These are phyloP conservation scores for Fusarium begoniae DNA, from an alignment of 2,329 filamentous ascomycete genomes.

Conservation along the genomic window DNA sequence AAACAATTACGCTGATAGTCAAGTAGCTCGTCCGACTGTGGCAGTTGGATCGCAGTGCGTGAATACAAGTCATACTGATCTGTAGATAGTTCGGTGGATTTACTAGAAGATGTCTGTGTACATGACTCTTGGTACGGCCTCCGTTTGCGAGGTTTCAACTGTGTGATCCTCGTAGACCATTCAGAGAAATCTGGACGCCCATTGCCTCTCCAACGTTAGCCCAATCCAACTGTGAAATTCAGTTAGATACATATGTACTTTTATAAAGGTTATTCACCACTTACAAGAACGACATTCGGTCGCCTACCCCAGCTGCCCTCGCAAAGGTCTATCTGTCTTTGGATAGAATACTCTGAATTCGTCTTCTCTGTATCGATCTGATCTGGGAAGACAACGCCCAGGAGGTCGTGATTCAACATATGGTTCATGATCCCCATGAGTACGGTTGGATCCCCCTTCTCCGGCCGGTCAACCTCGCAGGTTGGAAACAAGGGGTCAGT, in stretches of 20 bases:
- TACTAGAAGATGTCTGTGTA: not conserved
- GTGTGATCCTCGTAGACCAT: slow-evolving; percentile 43
- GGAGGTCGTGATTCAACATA: slow-evolving; percentile 44
- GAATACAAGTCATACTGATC: not conserved
- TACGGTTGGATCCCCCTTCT: slow-evolving; percentile 36
- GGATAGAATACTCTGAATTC: slow-evolving; percentile 47
- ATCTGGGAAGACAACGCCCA: slow-evolving; percentile 46
- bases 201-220: slow-evolving; percentile 53
- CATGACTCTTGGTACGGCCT: not conserved
- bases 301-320: slow-evolving; percentile 27
- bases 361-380: slow-evolving; percentile 43
- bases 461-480: slow-evolving; percentile 72
- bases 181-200: slow-evolving; percentile 50
- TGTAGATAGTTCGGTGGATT: not conserved
- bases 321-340: slow-evolving; percentile 41
- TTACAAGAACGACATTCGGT: slow-evolving; percentile 44
- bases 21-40: not conserved
- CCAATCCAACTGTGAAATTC: slow-evolving; percentile 52
- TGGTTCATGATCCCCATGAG: slow-evolving; percentile 45
- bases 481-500: slow-evolving; percentile 67
- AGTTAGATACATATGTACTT: slow-evolving; percentile 2
- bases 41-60: not conserved
- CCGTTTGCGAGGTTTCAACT: not conserved
- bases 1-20: slow-evolving; percentile 19
- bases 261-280: slow-evolving; percentile 5